These are phyloP conservation scores for Picochlorum sp. DNA, from an alignment of 139 green algal species.

Conservation along the genomic window DNA sequence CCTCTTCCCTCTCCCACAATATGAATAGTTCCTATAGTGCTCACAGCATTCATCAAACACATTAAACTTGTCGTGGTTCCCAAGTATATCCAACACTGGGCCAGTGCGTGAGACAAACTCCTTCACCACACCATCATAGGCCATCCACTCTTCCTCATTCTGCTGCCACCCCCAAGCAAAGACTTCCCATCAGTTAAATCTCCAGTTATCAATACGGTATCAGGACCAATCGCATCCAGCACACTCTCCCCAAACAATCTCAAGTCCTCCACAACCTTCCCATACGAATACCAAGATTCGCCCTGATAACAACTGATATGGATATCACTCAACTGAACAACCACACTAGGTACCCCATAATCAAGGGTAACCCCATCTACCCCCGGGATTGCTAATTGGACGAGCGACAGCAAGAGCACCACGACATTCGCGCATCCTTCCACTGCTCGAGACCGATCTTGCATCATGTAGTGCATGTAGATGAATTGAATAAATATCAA, in stretches of 20 bases:
- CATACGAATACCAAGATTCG: constrained; percentile 24
- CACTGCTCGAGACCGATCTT: too few species aligned
- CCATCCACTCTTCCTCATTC: constrained; percentile 40
- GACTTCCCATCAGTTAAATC: constrained; percentile 56
- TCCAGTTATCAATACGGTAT: constrained; percentile 37
- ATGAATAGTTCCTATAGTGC: too few species aligned
- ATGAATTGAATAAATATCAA: too few species aligned
- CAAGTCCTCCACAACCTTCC: constrained; percentile 41
- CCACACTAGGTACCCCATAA: background rate
- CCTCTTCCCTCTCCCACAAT: too few species aligned
- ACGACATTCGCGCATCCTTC: too few species aligned
- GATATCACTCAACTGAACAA: constrained; percentile 10
- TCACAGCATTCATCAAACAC: constrained; percentile 15
- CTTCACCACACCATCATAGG: constrained; percentile 13
- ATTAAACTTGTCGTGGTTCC: constrained; percentile 70
- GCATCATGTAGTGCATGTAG: too few species aligned
- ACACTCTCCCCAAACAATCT: constrained; percentile 21
- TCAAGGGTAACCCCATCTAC: too few species aligned
- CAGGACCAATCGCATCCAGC: constrained; percentile 16
- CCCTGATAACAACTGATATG: constrained; percentile 1
- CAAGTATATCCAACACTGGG: constrained; percentile 45
- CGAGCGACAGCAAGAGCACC: too few species aligned
- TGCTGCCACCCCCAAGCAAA: constrained; percentile 24
- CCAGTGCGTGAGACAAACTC: background rate
- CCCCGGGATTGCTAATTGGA: too few species aligned